Base-by-base conservation (phyloP, 2,329 filamentous ascomycete genomes). In the Calycina marina region DNA sequence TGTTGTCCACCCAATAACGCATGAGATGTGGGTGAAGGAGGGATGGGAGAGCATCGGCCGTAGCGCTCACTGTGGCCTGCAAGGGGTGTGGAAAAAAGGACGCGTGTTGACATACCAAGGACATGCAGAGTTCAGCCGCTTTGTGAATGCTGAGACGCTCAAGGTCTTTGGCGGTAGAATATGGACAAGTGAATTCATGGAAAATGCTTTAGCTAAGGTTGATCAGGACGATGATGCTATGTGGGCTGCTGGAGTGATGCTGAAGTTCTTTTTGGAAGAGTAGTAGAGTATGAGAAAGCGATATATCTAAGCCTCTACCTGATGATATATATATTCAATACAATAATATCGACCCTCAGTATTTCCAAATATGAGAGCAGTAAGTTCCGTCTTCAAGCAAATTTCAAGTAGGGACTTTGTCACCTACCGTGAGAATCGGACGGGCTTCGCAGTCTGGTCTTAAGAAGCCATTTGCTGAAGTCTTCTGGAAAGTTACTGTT, bases 41-140 rank as follows among this genome's bases (percentile, higher is more conserved):
- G 35, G 39, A 17, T 48, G 11, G 43, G 43, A 47, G 4, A 16
- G 29, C 5, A 40, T 55, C 12, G 52, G 52, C 1, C 24, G 30
- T 0, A 43, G 43, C 3, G 25, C 44, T 2, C 49, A 55, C 30
- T 62, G 58, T 38, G 40, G 36, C 0, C 43, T 57, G 4, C 57
- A 62, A 35, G 60, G 59, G 0, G 33, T 60, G 4, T 59, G 56
- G 35, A 40, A 57, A 35, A 42, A 51, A 2, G 52, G 54, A 0
- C 45, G 56, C 1, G 44, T 62, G 0, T 43, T 63, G 12, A 62
- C 57, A 0, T 54, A 53, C 15, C 57, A 61, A 28, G 58, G 58
- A 0, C 58, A 61, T 38, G 59, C 58, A 14, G 59, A 62, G 34
- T 63, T 62, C 41, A 55, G 61, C 37, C 35, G 45, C 0, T 59